phyloP scores from a whole-genome alignment of 2,329 filamentous ascomycete genomes.

The Trichoderma atrobrunneum region DNA sequence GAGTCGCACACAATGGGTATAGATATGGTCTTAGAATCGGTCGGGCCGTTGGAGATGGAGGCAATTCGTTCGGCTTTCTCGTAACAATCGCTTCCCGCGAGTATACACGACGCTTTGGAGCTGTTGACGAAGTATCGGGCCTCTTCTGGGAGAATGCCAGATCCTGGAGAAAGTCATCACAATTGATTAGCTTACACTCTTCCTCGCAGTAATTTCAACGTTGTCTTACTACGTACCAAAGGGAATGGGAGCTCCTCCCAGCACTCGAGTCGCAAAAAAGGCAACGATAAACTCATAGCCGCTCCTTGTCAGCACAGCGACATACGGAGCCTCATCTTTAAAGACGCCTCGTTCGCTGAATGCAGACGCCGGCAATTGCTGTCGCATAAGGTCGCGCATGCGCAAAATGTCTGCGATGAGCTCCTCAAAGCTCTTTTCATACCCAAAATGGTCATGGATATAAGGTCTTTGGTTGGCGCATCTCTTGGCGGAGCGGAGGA shows the following conservation, averaged over 20 bases:
- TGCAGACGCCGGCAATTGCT: constrained; percentile 2
- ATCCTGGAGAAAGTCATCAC: background rate
- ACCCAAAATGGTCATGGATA: constrained; percentile 22
- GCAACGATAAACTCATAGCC: constrained; percentile 28
- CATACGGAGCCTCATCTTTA: constrained; percentile 11
- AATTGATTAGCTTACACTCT: background rate
- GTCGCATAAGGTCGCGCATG: constrained; percentile 19
- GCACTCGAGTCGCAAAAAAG: constrained; percentile 24
- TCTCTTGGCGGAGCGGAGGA: constrained; percentile 19
- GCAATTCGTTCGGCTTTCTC: constrained; percentile 7
- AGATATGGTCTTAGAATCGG: background rate
- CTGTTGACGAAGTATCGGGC: constrained; percentile 19
- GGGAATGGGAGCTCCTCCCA: constrained; percentile 24
- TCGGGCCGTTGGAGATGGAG: constrained; percentile 22
- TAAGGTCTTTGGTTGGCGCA: constrained; percentile 11
- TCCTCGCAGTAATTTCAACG: background rate
- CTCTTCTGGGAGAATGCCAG: constrained; percentile 22
- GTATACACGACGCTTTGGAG: constrained; percentile 17
- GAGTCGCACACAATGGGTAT: constrained; percentile 19
- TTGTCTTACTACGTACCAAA: constrained; percentile 16
- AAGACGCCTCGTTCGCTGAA: constrained; percentile 18
- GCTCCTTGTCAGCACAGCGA: constrained; percentile 20
- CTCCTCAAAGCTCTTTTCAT: constrained; percentile 24
- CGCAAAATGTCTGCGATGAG: constrained; percentile 24
- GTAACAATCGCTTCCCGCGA: constrained; percentile 5